Evolutionary conservation across 2,329 filamentous ascomycete genomes (phyloP).

Genomic region (Paecilomyces sp.): DNA sequence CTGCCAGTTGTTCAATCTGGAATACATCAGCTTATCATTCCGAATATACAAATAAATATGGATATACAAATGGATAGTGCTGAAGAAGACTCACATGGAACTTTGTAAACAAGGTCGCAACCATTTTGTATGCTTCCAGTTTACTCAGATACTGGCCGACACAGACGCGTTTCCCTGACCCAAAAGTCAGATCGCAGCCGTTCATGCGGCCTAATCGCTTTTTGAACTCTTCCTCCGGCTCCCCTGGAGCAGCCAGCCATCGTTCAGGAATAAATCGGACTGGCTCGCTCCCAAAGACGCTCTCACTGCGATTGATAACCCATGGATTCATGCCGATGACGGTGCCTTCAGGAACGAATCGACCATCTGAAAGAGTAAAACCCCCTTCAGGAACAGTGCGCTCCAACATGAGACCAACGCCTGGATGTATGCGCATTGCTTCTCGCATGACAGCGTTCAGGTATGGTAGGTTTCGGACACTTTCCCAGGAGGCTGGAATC

Average conservation of each 20-base stretch:
- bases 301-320: slow-evolving; percentile 14
- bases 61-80: not conserved
- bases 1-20: slow-evolving; percentile 25
- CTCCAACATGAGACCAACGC: slow-evolving; percentile 7
- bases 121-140: slow-evolving; percentile 15
- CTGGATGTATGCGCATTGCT: slow-evolving; percentile 9
- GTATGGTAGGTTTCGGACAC: slow-evolving; percentile 3
- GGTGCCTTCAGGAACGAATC: slow-evolving; percentile 16
- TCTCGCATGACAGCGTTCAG: slow-evolving; percentile 9
- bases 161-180: slow-evolving; percentile 12
- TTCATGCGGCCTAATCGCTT: slow-evolving; percentile 13
- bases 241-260: slow-evolving; percentile 15
- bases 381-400: slow-evolving; percentile 8
- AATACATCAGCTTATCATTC: not conserved
- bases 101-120: slow-evolving; percentile 27
- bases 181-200: slow-evolving; percentile 13
- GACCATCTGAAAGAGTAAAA: slow-evolving; percentile 11
- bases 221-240: slow-evolving; percentile 8
- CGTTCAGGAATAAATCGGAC: slow-evolving; percentile 19
- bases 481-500: slow-evolving; percentile 6
- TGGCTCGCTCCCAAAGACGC: slow-evolving; percentile 14
- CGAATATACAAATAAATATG: not conserved
- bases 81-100: slow-evolving; percentile 33
- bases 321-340: slow-evolving; percentile 21
- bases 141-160: slow-evolving; percentile 10